Evolutionary conservation across 1,284 basidiomycete species (phyloP).

Genomic region (Filobasidium uniguttulatum): DNA sequence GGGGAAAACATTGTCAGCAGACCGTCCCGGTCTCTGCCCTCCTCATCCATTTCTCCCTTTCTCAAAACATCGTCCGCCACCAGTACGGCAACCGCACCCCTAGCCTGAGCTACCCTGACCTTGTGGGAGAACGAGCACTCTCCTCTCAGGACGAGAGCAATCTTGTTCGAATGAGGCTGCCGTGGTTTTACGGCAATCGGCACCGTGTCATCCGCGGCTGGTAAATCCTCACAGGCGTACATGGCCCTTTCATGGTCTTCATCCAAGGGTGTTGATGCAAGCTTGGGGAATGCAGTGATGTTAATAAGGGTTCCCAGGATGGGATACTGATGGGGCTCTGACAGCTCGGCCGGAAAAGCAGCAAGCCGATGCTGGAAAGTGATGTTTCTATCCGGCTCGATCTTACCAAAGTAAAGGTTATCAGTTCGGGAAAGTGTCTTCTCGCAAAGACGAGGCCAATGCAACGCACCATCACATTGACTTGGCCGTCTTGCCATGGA

Average conservation of each 20-base stretch:
- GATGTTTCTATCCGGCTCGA: slow-evolving; percentile 19
- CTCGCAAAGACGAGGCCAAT: background rate
- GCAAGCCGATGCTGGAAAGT: slow-evolving; percentile 33
- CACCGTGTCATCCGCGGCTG: slow-evolving; percentile 1
- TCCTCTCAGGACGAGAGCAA: slow-evolving; percentile 74
- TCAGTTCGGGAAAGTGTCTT: background rate
- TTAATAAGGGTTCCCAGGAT: slow-evolving; percentile 23
- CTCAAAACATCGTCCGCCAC: slow-evolving; percentile 52
- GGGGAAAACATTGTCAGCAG: slow-evolving; percentile 82
- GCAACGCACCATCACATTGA: slow-evolving; percentile 23
- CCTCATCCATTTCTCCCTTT: slow-evolving; percentile 37
- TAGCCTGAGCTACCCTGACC: slow-evolving; percentile 60
- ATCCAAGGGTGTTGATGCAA: background rate
- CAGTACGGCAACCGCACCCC: slow-evolving; percentile 75
- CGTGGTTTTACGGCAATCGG: slow-evolving; percentile 12
- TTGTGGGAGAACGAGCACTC: slow-evolving; percentile 78
- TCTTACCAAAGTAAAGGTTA: background rate
- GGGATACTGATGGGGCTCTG: slow-evolving; percentile 20
- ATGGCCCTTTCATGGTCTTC: background rate
- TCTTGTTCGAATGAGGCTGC: slow-evolving; percentile 29
- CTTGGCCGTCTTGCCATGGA: slow-evolving; percentile 28
- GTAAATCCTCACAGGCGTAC: background rate
- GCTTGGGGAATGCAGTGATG: slow-evolving; percentile 17
- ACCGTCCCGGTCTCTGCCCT: slow-evolving; percentile 58
- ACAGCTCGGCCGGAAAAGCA: slow-evolving; percentile 29